phyloP scores from a whole-genome alignment of 129 eudicot genomes.

The Calendula officinalis region DNA sequence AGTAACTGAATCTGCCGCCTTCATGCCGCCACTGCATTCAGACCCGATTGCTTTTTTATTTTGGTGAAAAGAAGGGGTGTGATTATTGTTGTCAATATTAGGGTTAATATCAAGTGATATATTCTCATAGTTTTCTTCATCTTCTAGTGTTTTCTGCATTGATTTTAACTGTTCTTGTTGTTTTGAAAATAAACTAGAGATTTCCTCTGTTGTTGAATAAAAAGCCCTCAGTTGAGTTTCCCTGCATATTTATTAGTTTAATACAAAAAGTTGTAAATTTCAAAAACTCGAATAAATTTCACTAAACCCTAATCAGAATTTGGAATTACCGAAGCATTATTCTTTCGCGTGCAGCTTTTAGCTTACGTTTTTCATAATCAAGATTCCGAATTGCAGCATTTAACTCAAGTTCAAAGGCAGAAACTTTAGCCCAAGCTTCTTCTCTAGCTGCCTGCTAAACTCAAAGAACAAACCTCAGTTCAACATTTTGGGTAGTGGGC shows the following conservation, averaged over 20 bases:
- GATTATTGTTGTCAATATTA: constrained; percentile 30
- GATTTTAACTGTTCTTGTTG: constrained; percentile 94
- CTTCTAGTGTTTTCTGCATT: constrained; percentile 93
- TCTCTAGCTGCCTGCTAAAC: constrained; percentile 99
- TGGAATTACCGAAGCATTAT: constrained; percentile 86
- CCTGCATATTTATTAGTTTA: constrained; percentile 39
- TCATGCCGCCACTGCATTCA: constrained; percentile 38
- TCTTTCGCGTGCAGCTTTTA: constrained; percentile 89
- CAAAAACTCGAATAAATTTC: not conserved
- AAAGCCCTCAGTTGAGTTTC: constrained; percentile 97
- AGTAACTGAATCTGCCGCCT: constrained; percentile 41
- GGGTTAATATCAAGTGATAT: constrained; percentile 55
- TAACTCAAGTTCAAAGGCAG: constrained; percentile 92
- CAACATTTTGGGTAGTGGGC: constrained; percentile 2
- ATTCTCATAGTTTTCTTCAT: constrained; percentile 77
- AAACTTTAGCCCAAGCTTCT: constrained; percentile 98
- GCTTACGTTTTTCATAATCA: constrained; percentile 74
- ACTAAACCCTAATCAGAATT: not conserved
- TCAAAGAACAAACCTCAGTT: constrained; percentile 51
- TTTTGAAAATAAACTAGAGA: constrained; percentile 65
- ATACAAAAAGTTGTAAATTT: not conserved
- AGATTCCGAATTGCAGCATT: constrained; percentile 91
- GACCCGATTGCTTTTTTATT: constrained; percentile 37
- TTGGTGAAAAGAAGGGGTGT: constrained; percentile 26
- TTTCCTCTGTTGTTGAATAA: constrained; percentile 95